Evolutionary conservation across 371 early-diverging fungal species (phyloP).

Genomic region (Haplosporangium sp.): DNA sequence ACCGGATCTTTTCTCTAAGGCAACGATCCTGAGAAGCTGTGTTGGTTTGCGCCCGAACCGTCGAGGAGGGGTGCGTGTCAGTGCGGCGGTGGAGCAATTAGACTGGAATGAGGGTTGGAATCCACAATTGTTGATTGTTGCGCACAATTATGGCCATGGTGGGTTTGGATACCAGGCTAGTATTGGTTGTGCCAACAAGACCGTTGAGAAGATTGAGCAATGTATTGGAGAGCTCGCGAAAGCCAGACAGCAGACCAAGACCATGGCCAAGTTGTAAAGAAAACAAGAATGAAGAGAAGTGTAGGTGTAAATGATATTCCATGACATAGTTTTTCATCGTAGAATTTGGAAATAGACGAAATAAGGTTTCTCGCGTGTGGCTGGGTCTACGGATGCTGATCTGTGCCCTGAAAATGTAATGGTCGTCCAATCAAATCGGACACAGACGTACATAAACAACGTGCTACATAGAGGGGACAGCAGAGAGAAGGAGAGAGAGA

Average conservation of each 20-base stretch:
- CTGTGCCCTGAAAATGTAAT: too few relatives aligned
- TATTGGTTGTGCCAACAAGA: slow-evolving; percentile 75
- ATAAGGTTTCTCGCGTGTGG: too few relatives aligned
- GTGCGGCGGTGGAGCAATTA: slow-evolving; percentile 65
- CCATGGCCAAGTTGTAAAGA: slow-evolving; percentile 38
- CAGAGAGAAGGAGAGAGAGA: too few relatives aligned
- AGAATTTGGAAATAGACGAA: too few relatives aligned
- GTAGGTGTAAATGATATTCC: too few relatives aligned
- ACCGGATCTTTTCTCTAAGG: slow-evolving; percentile 56
- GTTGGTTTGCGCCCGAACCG: slow-evolving; percentile 84
- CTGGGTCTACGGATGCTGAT: too few relatives aligned
- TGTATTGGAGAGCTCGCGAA: slow-evolving; percentile 11
- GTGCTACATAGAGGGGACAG: too few relatives aligned
- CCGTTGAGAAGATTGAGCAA: slow-evolving; percentile 60
- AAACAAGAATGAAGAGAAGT: not conserved
- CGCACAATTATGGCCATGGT: slow-evolving; percentile 88
- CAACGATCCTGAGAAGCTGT: slow-evolving; percentile 62
- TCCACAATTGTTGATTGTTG: slow-evolving; percentile 58
- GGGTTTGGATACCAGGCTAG: slow-evolving; percentile 80
- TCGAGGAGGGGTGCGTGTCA: slow-evolving; percentile 74
- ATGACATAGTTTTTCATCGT: too few relatives aligned
- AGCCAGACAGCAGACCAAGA: slow-evolving; percentile 1
- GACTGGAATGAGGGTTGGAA: slow-evolving; percentile 45
- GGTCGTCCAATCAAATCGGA: too few relatives aligned
- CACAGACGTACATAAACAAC: too few relatives aligned